Evolutionary conservation across 176 grass and related monocot species (phyloP).

Genomic region (Rhynchospora pubera): DNA sequence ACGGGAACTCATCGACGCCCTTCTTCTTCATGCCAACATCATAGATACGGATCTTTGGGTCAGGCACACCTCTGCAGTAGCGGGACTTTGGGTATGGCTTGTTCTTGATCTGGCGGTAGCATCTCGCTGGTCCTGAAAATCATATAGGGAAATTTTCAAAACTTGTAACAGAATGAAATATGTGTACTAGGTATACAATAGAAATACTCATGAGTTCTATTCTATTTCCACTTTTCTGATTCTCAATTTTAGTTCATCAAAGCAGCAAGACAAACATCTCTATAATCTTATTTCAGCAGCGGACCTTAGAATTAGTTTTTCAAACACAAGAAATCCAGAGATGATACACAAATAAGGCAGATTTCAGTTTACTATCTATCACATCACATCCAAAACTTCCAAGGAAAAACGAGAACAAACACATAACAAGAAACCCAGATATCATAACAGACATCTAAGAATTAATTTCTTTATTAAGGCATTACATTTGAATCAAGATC

Average conservation of each 20-base stretch:
- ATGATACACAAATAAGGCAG: background rate
- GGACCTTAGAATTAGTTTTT: background rate
- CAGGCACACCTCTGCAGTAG: constrained; percentile 76
- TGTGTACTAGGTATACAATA: background rate
- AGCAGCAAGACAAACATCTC: no score
- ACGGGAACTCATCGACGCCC: constrained; percentile 56
- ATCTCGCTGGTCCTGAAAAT: constrained; percentile 47
- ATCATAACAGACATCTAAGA: background rate
- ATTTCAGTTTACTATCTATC: background rate
- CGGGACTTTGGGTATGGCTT: constrained; percentile 76
- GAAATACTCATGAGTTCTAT: background rate
- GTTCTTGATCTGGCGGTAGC: constrained; percentile 84
- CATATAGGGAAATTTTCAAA: background rate
- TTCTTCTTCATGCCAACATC: constrained; percentile 85
- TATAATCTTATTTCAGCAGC: background rate
- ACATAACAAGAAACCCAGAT: background rate
- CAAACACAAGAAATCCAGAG: background rate
- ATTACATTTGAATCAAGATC: background rate
- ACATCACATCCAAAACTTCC: background rate
- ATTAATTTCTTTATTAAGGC: background rate
- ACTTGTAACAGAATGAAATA: background rate
- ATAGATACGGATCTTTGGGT: constrained; percentile 76
- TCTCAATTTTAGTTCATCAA: background rate
- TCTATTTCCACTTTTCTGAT: background rate
- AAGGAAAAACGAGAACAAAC: background rate